phyloP scores from a whole-genome alignment of 2,329 filamentous ascomycete genomes.

The Fusarium sp. region DNA sequence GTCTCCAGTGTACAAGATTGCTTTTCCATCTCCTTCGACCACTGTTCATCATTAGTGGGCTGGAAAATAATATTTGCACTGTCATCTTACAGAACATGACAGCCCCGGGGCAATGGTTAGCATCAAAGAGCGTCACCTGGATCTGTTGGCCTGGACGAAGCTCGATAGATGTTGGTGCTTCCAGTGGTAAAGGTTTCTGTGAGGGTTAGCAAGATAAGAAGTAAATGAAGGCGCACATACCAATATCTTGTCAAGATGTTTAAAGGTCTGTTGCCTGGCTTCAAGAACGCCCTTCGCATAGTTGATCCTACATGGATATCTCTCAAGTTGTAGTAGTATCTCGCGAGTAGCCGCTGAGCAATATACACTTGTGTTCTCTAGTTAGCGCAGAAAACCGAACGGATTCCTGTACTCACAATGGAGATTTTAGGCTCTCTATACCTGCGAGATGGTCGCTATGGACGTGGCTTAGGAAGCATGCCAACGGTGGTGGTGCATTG shows the following conservation, averaged over 20 bases:
- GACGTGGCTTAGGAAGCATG: constrained; percentile 91
- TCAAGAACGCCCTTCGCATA: constrained; percentile 83
- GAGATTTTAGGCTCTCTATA: constrained; percentile 78
- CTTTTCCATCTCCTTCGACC: constrained; percentile 77
- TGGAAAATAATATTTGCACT: fast-evolving
- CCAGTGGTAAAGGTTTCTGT: constrained; percentile 81
- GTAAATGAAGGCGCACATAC: constrained; percentile 50
- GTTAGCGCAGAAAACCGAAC: neutral
- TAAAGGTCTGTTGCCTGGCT: constrained; percentile 77
- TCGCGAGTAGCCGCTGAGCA: constrained; percentile 86
- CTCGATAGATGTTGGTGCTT: constrained; percentile 82
- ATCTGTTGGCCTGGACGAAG: constrained; percentile 75
- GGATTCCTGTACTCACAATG: constrained; percentile 65
- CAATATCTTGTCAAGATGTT: constrained; percentile 76
- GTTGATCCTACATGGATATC: constrained; percentile 83
- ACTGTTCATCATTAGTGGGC: constrained; percentile 55
- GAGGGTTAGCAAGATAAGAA: neutral
- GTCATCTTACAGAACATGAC: constrained; percentile 80
- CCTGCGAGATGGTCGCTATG: constrained; percentile 91
- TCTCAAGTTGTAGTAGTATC: constrained; percentile 83
- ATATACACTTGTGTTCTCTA: constrained; percentile 69
- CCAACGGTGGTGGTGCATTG: constrained; percentile 71
- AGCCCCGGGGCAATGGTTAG: constrained; percentile 90
- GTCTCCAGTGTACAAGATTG: constrained; percentile 89
- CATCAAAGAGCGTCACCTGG: constrained; percentile 85